These are phyloP conservation scores for Pseudisothecium myosuroides DNA, from an alignment of 225 moss, liverwort and hornwort genomes.

Conservation along the genomic window DNA sequence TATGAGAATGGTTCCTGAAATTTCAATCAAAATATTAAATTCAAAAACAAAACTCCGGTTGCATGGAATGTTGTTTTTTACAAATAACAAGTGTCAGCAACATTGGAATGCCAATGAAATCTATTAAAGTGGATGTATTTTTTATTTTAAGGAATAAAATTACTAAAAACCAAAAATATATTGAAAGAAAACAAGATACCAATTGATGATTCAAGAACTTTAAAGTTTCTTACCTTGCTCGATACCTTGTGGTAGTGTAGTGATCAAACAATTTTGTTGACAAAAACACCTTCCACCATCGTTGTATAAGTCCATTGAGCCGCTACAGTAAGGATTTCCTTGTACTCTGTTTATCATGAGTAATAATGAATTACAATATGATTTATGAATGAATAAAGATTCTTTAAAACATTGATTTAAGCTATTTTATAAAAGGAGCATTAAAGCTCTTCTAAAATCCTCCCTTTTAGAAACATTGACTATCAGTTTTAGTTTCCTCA, in stretches of 20 bases:
- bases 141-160: no score
- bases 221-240: no score
- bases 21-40: background rate
- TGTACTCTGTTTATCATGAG: background rate
- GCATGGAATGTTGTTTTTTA: background rate
- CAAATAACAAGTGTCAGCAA: no score
- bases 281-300: background rate
- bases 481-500: background rate
- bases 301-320: background rate
- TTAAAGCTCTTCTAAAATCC: background rate
- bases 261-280: background rate
- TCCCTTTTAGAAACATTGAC: background rate
- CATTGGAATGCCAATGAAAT: background rate
- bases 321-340: background rate
- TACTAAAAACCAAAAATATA: background rate
- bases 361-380: background rate
- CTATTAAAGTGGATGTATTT: background rate
- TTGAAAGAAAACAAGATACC: background rate
- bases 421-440: background rate
- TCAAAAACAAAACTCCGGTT: background rate
- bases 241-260: background rate
- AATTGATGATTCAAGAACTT: background rate
- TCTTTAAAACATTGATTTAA: background rate
- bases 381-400: background rate
- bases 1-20: background rate